Evolutionary conservation across 2,329 filamentous ascomycete species (phyloP).

Genomic region (Aureobasidium sp.): DNA sequence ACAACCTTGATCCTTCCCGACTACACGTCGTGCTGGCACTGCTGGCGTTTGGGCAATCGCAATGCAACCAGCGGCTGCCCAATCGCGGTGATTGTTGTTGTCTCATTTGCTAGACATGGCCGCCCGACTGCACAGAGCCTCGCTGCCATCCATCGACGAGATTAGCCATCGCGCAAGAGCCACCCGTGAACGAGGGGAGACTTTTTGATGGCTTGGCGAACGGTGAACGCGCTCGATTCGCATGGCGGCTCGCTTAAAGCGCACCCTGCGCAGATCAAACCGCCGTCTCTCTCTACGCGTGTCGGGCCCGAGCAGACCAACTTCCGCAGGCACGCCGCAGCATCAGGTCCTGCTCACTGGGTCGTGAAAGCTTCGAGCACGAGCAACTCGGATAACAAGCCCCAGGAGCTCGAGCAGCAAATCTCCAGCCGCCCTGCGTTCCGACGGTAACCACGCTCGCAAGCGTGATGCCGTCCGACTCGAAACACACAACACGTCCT

Average conservation of each 20-base stretch:
- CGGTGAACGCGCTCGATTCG: background rate
- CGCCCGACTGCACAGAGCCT: constrained; percentile 3
- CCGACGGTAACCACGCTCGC: constrained; percentile 6
- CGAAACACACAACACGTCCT: constrained; percentile 6
- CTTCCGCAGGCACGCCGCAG: constrained; percentile 13
- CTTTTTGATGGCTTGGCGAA: constrained; percentile 15
- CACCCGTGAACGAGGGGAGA: constrained; percentile 1
- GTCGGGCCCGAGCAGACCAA: constrained; percentile 11
- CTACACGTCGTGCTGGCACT: constrained; percentile 6
- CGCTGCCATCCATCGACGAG: background rate
- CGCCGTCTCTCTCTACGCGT: constrained; percentile 10
- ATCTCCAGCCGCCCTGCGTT: constrained; percentile 5
- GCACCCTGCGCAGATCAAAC: constrained; percentile 15
- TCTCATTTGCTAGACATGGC: background rate
- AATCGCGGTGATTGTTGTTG: background rate
- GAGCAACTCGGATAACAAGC: constrained; percentile 10
- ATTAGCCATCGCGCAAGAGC: constrained; percentile 13
- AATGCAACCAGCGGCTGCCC: background rate
- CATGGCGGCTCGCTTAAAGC: constrained; percentile 16
- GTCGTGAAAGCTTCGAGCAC: constrained; percentile 8
- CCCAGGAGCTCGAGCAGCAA: constrained; percentile 11
- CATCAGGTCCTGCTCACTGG: background rate
- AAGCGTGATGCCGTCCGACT: background rate
- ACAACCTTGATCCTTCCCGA: constrained; percentile 3
- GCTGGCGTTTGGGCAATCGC: background rate